Base-by-base conservation (phyloP, 768 basidiomycete genomes). In the Cyathus striatus region DNA sequence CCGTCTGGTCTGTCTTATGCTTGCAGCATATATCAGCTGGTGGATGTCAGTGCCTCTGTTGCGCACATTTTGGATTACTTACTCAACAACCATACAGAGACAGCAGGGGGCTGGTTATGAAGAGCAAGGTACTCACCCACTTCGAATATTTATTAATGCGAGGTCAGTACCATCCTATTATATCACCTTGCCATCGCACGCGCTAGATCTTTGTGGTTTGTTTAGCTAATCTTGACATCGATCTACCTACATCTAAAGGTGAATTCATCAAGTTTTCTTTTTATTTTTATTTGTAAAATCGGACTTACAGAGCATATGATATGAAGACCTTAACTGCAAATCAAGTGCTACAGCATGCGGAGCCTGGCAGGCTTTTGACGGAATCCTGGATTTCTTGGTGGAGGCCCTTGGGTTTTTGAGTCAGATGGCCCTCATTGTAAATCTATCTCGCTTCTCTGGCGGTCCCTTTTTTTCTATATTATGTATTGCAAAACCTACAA, bases 391-490 rank as follows among this genome's bases (percentile, higher is more conserved):
- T 1, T 57, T 63, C 18, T 25, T 51, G 10, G 51, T 47, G 1
- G 47, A 49, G 22, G 34, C 55, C 4, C 33, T 66, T 5, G 45
- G 53, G 10, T 48, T 45, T 4, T 27, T 47, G 4, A 63, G 58
- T 23, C 63, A 70, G 30, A 42, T 67, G 13, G 26, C 52, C 1
- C 53, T 68, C 16, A 65, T 69, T 14, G 39, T 56, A 14, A 52
- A 64, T 20, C 39, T 58, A 2, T 61, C 66, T 0, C 46, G 57
- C 1, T 53, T 59, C 4, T 55, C 50, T 16, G 66, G 63, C 1
- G 67, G 66, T 6, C 59, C 58, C 0, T 21, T 63, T 2, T 70
- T 68, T 24, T 61, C 63, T 0, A 23, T 68, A 4, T 42, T 68
- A 14, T 72, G 66, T 43, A 21, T 67, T 5, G 45, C 49, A 6